Base-by-base conservation (phyloP, 2,329 filamentous ascomycete species). In the Botrytis pseudocinerea region DNA sequence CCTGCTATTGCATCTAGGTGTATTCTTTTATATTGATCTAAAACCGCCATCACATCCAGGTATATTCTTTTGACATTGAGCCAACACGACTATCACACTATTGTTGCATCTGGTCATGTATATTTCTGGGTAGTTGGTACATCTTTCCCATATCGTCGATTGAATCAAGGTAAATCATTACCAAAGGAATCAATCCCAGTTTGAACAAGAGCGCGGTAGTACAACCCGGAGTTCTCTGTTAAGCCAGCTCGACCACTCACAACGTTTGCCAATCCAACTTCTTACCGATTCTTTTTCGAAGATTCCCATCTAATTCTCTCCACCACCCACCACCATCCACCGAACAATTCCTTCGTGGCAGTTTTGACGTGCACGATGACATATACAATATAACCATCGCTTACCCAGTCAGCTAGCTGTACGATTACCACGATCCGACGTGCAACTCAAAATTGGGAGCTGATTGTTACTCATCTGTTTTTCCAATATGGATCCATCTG, bases 331-430 rank as follows among this genome's bases (percentile, higher is more conserved):
- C 40, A 38, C 48, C 59, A 38, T 16, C 35, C 57, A 35, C 32
- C 35, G 38, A 51, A 69, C 28, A 25, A 69, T 69, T 44, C 66
- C 48, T 69, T 69, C 51, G 66, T 69, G 66, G 66, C 66, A 59
- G 9, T 54, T 59, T 28, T 35, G 40, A 22, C n/a, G 51, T 35
- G 51, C 66, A 69, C 66, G 51, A 69, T 69, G 66, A 69, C 66
- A 69, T 69, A 57, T 69, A 12, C 35, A 20, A 40, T 38, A 40
- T n/a, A 18, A 16, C n/a, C 18, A 48, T 65, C 18, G 62, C 32
- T 63, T 35, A 22, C 44, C 51, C n/a, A 57, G 68, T 32, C n/a
- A 57, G 40, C 48, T 54, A n/a, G 48, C 28, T 35, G 57, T 32
- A 42, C 51, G 40, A 42, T 44, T 44, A 42, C 14, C 20, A 28